These are phyloP conservation scores for Metschnikowia santaceciliae DNA, from an alignment of 805 yeast species.

Conservation along the genomic window DNA sequence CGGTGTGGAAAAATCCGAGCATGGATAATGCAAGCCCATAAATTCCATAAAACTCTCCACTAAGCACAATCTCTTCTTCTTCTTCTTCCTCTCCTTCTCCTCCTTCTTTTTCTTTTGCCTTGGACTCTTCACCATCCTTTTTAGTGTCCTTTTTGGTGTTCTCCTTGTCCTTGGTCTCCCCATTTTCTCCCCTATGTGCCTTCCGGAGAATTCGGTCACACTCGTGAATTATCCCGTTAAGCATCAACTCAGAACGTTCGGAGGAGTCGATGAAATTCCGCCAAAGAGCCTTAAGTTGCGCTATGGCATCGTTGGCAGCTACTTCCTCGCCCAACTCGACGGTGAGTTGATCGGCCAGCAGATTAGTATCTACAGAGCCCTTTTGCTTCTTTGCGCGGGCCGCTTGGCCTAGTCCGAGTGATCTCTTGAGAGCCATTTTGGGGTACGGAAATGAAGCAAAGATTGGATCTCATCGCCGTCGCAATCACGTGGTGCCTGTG, in stretches of 20 bases:
- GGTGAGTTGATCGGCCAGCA: constrained; percentile 24
- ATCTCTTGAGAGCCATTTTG: constrained; percentile 27
- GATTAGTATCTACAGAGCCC: constrained; percentile 7
- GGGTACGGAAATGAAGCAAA: background rate
- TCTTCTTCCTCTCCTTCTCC: background rate
- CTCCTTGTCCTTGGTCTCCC: background rate
- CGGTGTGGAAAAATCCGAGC: constrained; percentile 53
- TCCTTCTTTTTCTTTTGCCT: background rate
- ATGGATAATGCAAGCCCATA: constrained; percentile 72
- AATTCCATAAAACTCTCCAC: constrained; percentile 60
- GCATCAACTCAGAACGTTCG: constrained; percentile 57
- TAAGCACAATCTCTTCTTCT: constrained; percentile 19
- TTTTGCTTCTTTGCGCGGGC: constrained; percentile 26
- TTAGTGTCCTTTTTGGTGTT: background rate
- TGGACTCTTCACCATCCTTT: background rate
- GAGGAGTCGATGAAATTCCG: constrained; percentile 53
- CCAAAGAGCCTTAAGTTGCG: constrained; percentile 73
- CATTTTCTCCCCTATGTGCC: constrained; percentile 5
- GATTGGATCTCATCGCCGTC: background rate
- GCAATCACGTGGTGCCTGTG: background rate
- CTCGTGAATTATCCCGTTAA: constrained; percentile 89
- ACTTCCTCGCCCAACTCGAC: constrained; percentile 68
- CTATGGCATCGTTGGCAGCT: constrained; percentile 75
- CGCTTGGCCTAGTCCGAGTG: constrained; percentile 37
- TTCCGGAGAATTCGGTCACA: constrained; percentile 74